Evolutionary conservation across 345 rosid species (phyloP).

Genomic region (Heritiera littoralis): DNA sequence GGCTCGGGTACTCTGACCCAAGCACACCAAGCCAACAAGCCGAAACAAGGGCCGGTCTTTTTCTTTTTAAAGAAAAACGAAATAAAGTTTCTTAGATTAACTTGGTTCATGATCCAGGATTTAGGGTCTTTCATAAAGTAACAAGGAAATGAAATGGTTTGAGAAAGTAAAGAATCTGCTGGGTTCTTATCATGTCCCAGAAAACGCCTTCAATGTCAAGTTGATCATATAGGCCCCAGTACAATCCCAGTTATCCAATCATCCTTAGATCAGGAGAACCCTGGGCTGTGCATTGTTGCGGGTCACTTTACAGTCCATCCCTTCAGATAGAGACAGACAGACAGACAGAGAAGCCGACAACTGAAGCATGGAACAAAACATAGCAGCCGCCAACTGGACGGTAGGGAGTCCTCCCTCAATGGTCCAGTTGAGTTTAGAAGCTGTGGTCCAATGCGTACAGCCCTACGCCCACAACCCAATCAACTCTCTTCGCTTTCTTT

Average conservation of each 20-base stretch:
- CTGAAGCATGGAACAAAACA: constrained; percentile 19
- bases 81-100: too few relatives aligned
- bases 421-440: constrained; percentile 22
- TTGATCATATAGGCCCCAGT: constrained; percentile 15
- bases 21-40: too few relatives aligned
- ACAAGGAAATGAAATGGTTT: not conserved
- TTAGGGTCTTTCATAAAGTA: too few relatives aligned
- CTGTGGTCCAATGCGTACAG: constrained; percentile 24
- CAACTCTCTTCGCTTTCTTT: not conserved
- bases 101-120: too few relatives aligned
- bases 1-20: too few relatives aligned
- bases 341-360: constrained; percentile 20
- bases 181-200: constrained; percentile 8
- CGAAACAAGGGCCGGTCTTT: too few relatives aligned
- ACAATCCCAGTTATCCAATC: constrained; percentile 14
- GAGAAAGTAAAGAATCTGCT: not conserved
- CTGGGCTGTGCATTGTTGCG: not conserved
- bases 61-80: too few relatives aligned
- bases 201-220: not conserved
- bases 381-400: constrained; percentile 32
- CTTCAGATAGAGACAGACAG: not conserved
- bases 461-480: not conserved
- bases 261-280: constrained; percentile 5
- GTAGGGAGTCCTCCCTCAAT: constrained; percentile 15
- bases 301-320: constrained; percentile 2